Conservation (phyloP, 106 monocot genomes). For the Acorus gramineus region DNA sequence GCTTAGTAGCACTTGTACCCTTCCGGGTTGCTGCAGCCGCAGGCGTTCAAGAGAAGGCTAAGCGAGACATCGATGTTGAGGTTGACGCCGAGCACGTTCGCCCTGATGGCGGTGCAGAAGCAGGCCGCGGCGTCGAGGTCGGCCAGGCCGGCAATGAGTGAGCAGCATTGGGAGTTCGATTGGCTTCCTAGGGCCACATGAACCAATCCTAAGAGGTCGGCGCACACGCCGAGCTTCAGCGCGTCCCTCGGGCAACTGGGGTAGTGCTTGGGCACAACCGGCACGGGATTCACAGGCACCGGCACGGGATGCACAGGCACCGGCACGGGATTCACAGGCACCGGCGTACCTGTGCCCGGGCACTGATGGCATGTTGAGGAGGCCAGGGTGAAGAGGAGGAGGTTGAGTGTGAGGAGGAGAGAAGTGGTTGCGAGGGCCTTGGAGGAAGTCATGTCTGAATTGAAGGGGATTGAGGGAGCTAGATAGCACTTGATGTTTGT, state of each 20-base stretch:
- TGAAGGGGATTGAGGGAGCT: too few relatives aligned
- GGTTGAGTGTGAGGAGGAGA: too few relatives aligned
- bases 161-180: slow-evolving; percentile 9
- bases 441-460: too few relatives aligned
- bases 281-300: too few relatives aligned
- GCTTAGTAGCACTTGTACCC: slow-evolving; percentile 5
- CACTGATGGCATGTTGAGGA: too few relatives aligned
- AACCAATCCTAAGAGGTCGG: slow-evolving; percentile 6
- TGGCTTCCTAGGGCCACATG: slow-evolving; percentile 4
- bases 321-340: slow-evolving; percentile 11
- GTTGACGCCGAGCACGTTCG: slow-evolving; percentile 16
- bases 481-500: too few relatives aligned
- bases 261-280: too few relatives aligned
- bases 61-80: slow-evolving; percentile 11
- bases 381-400: too few relatives aligned
- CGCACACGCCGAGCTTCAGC: slow-evolving; percentile 17
- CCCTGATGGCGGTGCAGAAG: slow-evolving; percentile 19
- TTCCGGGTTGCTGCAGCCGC: slow-evolving; percentile 8
- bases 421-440: too few relatives aligned
- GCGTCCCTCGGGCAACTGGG: slow-evolving; percentile 9
- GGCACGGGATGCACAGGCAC: too few relatives aligned
- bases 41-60: slow-evolving; percentile 13
- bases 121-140: slow-evolving; percentile 19
- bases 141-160: slow-evolving; percentile 15
- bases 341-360: neutral